phyloP scores from a whole-genome alignment of 108 stramenopile genomes.

The Craspedostauros australis region DNA sequence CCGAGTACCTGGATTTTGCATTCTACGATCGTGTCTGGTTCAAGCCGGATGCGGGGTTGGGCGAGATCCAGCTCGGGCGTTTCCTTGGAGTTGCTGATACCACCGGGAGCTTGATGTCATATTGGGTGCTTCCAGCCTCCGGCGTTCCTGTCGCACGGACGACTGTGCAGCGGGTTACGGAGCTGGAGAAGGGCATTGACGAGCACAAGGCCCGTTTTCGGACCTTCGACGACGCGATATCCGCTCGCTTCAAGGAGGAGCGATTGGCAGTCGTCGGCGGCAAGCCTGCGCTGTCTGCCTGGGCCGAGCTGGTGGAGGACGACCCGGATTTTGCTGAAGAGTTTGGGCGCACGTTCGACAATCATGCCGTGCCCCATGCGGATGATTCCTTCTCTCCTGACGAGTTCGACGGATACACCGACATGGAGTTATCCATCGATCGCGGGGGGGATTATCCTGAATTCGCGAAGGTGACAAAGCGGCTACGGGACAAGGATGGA shows the following conservation, averaged over 20 bases:
- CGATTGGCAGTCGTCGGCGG: neutral
- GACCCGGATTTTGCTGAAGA: slow-evolving; percentile 6
- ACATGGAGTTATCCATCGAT: slow-evolving; percentile 5
- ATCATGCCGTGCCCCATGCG: too few species aligned
- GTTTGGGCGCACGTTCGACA: too few species aligned
- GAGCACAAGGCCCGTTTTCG: neutral
- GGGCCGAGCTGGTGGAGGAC: slow-evolving; percentile 3
- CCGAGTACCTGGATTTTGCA: slow-evolving; percentile 32
- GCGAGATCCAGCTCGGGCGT: slow-evolving; percentile 1
- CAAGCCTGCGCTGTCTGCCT: neutral
- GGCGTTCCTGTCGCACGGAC: slow-evolving; percentile 16
- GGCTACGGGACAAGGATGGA: slow-evolving; percentile 16
- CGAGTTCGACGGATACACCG: slow-evolving; percentile 21
- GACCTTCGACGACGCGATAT: slow-evolving; percentile 3
- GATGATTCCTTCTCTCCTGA: slow-evolving; percentile 7
- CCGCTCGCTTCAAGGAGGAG: neutral
- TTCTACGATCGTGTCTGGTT: slow-evolving; percentile 40
- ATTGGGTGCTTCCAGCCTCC: slow-evolving; percentile 7
- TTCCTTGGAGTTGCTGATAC: slow-evolving; percentile 22
- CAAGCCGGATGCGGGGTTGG: slow-evolving; percentile 6
- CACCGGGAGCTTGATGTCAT: slow-evolving; percentile 23
- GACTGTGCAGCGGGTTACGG: slow-evolving; percentile 20
- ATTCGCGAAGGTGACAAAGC: slow-evolving; percentile 12
- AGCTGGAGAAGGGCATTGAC: slow-evolving; percentile 1
- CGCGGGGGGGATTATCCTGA: too few species aligned